Evolutionary conservation across 352 stramenopile species (phyloP).

Genomic region (Thraustochytrium sp.): DNA sequence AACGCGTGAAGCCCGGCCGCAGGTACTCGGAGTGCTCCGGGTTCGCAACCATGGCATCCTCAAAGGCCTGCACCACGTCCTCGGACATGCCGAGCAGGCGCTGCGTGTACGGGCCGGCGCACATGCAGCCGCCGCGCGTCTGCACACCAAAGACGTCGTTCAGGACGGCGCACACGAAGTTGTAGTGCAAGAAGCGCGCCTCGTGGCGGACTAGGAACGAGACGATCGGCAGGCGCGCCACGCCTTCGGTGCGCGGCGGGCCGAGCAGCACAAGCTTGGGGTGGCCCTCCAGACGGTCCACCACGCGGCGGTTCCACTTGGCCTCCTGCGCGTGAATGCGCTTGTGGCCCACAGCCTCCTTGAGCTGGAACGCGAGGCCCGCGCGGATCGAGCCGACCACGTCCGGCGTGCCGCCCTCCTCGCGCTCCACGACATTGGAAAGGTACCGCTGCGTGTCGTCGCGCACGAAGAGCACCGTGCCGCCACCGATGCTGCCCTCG

Average conservation of each 20-base stretch:
- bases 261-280: conserved; percentile 79
- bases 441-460: conserved; percentile 68
- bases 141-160: conserved; percentile 96
- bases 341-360: conserved; percentile 59
- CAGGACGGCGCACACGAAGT: conserved; percentile 91
- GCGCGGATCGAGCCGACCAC: conserved; percentile 83
- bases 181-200: conserved; percentile 78
- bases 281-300: conserved; percentile 56
- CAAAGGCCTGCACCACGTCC: conserved; percentile 60
- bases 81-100: conserved; percentile 68
- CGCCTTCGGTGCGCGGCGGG: background rate
- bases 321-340: conserved; percentile 60
- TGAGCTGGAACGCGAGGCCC: conserved; percentile 82
- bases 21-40: conserved; percentile 76
- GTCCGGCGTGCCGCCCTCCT: conserved; percentile 91
- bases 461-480: conserved; percentile 76
- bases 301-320: conserved; percentile 52
- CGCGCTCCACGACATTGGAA: conserved; percentile 79
- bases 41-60: conserved; percentile 66
- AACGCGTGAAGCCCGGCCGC: conserved; percentile 83
- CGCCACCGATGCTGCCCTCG: conserved; percentile 51
- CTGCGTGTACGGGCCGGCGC: conserved; percentile 81
- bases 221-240: background rate
- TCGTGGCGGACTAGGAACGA: background rate
- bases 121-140: conserved; percentile 80